These are phyloP conservation scores for Nannizziopsis arthrosporioides DNA, from an alignment of 2,329 filamentous ascomycete species.

Conservation along the genomic window DNA sequence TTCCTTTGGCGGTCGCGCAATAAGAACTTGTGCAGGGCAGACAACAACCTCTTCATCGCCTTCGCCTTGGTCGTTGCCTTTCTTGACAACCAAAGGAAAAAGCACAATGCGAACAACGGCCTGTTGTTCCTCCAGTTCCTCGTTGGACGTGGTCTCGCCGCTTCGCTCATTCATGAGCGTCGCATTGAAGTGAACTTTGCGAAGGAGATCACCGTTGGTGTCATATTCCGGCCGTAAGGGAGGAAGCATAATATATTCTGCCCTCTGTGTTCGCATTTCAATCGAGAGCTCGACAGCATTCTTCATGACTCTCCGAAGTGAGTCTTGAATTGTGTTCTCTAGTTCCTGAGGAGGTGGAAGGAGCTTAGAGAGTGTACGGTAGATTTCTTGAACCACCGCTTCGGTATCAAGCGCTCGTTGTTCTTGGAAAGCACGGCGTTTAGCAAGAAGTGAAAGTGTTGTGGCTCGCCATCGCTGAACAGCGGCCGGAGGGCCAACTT, in stretches of 20 bases:
- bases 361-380: conserved; percentile 69
- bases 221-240: conserved; percentile 92
- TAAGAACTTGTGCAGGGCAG: conserved; percentile 83
- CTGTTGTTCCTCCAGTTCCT: conserved; percentile 63
- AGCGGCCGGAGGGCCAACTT: conserved; percentile 77
- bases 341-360: conserved; percentile 75
- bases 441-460: conserved; percentile 77
- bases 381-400: conserved; percentile 85
- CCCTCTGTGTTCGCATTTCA: conserved; percentile 93
- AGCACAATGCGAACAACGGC: conserved; percentile 82
- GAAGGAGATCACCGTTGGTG: conserved; percentile 74
- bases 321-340: conserved; percentile 67
- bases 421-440: conserved; percentile 63
- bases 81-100: conserved; percentile 93
- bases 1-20: conserved; percentile 46
- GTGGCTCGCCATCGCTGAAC: conserved; percentile 96
- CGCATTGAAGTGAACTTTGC: conserved; percentile 84
- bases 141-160: conserved; percentile 57
- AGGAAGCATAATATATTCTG: conserved; percentile 97
- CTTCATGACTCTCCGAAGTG: conserved; percentile 74
- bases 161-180: conserved; percentile 89
- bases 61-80: conserved; percentile 74
- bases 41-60: conserved; percentile 94
- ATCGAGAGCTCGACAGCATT: conserved; percentile 83
- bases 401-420: conserved; percentile 86